phyloP scores from a whole-genome alignment of 192 early-diverging fungal genomes.

The Umbelopsis ramanniana region DNA sequence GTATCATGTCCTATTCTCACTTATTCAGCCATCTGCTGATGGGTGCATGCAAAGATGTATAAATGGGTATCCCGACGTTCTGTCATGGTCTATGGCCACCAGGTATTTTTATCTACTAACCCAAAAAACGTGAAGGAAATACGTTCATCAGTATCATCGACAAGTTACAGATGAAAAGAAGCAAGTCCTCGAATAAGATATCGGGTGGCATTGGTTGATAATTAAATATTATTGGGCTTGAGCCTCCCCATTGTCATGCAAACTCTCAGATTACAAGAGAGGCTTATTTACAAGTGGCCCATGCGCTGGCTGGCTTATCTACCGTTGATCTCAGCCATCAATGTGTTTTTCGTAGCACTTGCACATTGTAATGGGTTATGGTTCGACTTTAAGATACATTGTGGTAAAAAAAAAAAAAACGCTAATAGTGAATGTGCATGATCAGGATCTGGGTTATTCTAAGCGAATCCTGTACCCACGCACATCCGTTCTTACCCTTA shows the following conservation, averaged over 20 bases:
- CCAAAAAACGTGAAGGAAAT: too few relatives aligned
- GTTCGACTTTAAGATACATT: too few relatives aligned
- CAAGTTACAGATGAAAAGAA: neutral
- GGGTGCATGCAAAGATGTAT: neutral
- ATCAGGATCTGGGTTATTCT: too few relatives aligned
- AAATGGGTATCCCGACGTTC: neutral
- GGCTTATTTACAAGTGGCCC: constrained; percentile 13
- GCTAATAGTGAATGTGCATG: too few relatives aligned
- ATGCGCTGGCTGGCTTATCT: neutral
- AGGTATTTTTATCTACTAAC: too few relatives aligned
- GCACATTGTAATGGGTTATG: too few relatives aligned
- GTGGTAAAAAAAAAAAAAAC: too few relatives aligned
- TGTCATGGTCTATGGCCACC: neutral
- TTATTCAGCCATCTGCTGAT: neutral
- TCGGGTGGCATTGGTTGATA: constrained; percentile 4
- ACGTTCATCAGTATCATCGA: neutral
- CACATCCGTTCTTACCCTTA: too few relatives aligned
- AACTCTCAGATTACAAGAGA: neutral
- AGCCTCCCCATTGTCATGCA: neutral
- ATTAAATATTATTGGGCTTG: neutral
- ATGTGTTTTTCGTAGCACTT: neutral
- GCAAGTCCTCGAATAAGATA: neutral
- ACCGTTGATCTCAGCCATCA: neutral
- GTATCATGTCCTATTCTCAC: neutral
- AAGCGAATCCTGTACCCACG: too few relatives aligned